Conservation (phyloP, 768 basidiomycete species). For the Rickenella mellea region DNA sequence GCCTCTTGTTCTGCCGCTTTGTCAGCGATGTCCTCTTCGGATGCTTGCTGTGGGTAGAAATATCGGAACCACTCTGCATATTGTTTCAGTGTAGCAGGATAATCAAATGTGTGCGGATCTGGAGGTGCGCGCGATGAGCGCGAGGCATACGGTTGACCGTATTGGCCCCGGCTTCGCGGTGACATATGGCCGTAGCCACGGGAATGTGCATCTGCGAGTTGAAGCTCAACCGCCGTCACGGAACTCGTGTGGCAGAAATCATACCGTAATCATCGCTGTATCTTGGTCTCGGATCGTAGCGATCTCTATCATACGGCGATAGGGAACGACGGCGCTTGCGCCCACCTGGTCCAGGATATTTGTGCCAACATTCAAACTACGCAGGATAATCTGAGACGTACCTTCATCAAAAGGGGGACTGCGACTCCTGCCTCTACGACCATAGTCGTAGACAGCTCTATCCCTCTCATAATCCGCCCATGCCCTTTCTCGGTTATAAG, state of each 20-base stretch:
- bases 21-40: conserved; percentile 76
- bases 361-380: conserved; percentile 3
- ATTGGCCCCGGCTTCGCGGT: conserved; percentile 49
- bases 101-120: conserved; percentile 76
- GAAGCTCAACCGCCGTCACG: conserved; percentile 7
- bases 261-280: conserved; percentile 79
- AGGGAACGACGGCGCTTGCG: conserved; percentile 73
- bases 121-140: conserved; percentile 51
- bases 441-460: conserved; percentile 56
- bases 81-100: conserved; percentile 72
- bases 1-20: conserved; percentile 80
- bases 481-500: conserved; percentile 62
- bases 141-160: conserved; percentile 29
- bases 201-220: conserved; percentile 49
- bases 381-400: conserved; percentile 17
- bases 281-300: conserved; percentile 75
- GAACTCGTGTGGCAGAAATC: conserved; percentile 7
- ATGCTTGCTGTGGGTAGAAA: conserved; percentile 63
- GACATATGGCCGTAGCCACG: conserved; percentile 57
- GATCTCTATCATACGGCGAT: conserved; percentile 76
- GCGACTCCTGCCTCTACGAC: conserved; percentile 65
- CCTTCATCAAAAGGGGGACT: conserved; percentile 68
- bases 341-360: conserved; percentile 28
- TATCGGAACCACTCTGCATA: conserved; percentile 86
- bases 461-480: conserved; percentile 64